These are phyloP conservation scores for Plasmopara muralis DNA, from an alignment of 352 stramenopile genomes.

Conservation along the genomic window DNA sequence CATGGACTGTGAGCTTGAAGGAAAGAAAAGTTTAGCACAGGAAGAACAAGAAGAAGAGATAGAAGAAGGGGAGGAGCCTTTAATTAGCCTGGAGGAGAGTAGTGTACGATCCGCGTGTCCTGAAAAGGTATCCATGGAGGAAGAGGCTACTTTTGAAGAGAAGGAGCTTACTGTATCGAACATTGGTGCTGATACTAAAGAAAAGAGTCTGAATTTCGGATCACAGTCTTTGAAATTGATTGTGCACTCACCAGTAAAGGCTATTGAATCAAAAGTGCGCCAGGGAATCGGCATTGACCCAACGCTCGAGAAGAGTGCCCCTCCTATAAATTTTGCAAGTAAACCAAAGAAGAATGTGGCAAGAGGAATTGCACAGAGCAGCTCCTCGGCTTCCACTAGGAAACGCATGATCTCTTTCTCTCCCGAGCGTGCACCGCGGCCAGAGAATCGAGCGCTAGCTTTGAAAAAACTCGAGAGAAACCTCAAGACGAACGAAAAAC, in stretches of 20 bases:
- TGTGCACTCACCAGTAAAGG: constrained; percentile 15
- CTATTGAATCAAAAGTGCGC: constrained; percentile 2
- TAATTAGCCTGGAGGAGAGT: not conserved
- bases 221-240: not conserved
- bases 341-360: constrained; percentile 33
- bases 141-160: constrained; percentile 2
- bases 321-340: constrained; percentile 21
- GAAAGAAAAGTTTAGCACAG: not conserved
- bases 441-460: constrained; percentile 45
- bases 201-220: not conserved
- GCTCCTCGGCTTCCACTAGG: constrained; percentile 51
- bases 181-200: not conserved
- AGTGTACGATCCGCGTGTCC: not conserved
- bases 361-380: constrained; percentile 61
- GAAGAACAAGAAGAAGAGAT: not conserved
- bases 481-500: constrained; percentile 60
- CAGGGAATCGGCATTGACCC: constrained; percentile 29
- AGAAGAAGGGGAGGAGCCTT: not conserved
- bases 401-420: constrained; percentile 84
- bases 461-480: constrained; percentile 63
- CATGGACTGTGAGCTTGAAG: not conserved
- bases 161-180: not conserved
- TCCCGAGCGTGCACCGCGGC: constrained; percentile 46
- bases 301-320: constrained; percentile 40
- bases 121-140: not conserved